Conservation (phyloP, 495 filamentous ascomycete species). For the Saxophila tyrrhenica region DNA sequence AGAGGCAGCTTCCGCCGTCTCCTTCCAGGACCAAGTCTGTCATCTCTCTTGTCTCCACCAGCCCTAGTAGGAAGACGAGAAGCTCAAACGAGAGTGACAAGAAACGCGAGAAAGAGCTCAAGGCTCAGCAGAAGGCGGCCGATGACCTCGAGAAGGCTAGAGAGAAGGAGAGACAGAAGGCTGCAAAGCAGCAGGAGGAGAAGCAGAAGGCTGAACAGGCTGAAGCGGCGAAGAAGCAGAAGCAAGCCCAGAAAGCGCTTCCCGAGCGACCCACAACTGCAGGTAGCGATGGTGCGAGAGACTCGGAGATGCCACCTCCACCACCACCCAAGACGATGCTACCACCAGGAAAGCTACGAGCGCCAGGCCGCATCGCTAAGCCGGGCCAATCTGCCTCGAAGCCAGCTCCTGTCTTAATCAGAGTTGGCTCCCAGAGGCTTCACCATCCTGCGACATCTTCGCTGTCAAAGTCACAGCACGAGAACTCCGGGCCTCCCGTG, state of each 20-base stretch:
- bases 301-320: conserved; percentile 42
- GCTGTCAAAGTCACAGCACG: conserved; percentile 25
- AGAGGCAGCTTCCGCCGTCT: conserved; percentile 11
- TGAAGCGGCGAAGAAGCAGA: conserved; percentile 8
- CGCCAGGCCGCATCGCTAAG: conserved; percentile 50
- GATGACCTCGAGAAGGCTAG: conserved; percentile 53
- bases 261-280: conserved; percentile 10
- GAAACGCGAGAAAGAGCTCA: conserved; percentile 49
- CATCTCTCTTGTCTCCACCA: conserved; percentile 4
- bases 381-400: conserved; percentile 48
- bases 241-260: conserved; percentile 12
- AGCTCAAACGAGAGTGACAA: conserved; percentile 67
- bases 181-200: conserved; percentile 21
- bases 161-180: conserved; percentile 44
- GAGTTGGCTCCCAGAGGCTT: conserved; percentile 49
- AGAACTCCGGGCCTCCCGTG: conserved; percentile 32
- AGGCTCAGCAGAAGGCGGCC: conserved; percentile 42
- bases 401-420: conserved; percentile 68
- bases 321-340: conserved; percentile 47
- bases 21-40: conserved; percentile 5
- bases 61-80: conserved; percentile 47
- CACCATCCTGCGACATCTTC: conserved; percentile 36
- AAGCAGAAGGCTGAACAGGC: conserved; percentile 12
- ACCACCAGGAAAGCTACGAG: conserved; percentile 36
- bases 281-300: conserved; percentile 35